Base-by-base conservation (phyloP, 202 grass and related monocot species). In the Sporobolus alterniflorus region DNA sequence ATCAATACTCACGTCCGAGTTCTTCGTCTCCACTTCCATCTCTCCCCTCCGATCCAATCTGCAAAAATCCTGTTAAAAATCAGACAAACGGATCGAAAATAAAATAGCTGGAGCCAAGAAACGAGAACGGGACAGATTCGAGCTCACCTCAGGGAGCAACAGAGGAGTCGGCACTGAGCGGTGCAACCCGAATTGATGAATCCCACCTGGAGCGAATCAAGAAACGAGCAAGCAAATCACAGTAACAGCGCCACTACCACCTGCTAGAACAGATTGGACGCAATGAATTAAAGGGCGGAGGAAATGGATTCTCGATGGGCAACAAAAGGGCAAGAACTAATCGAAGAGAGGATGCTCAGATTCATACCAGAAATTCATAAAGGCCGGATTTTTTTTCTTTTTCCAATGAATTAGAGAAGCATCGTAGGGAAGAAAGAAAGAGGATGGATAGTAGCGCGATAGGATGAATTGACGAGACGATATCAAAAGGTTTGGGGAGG, bases 141-240 rank as follows among this genome's bases (percentile, higher is more conserved):
- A 77, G 71, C 88, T 73, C 76, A 96, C 90, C 85, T 73, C 51
- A 20, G 11, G 54, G 69, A 83, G 75, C 48, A 30, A 65, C 20
- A 12, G 69, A 75, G 10, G 40, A 46, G 30, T 76, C 40, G 0
- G 33, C 50, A 11, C 76, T 24, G 11, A 25, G 20, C 22, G 47
- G 36, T 64, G 16, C 32, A 80, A 80, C 49, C 75, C 31, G 6
- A 74, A 52, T 21, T 28, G 65, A 40, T 28, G 21, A 62, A 41
- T 49, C 44, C 33, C 33, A 13, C 59, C 40, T 41, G 36, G 59
- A 11, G 55, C 12, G 33, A 74, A 85, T 47, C 82, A 65, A 75
- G 70, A 71, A 75, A 39, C 11, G 2, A 9, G 20, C 24, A 67
- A 40, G 18, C 17, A 59, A 67, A 59, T 47, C 43, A 14, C 13